Evolutionary conservation across 148 eudicot species (phyloP), one percentile per base, ranked within the genome.

Genomic region (Rhododendron vialii): DNA sequence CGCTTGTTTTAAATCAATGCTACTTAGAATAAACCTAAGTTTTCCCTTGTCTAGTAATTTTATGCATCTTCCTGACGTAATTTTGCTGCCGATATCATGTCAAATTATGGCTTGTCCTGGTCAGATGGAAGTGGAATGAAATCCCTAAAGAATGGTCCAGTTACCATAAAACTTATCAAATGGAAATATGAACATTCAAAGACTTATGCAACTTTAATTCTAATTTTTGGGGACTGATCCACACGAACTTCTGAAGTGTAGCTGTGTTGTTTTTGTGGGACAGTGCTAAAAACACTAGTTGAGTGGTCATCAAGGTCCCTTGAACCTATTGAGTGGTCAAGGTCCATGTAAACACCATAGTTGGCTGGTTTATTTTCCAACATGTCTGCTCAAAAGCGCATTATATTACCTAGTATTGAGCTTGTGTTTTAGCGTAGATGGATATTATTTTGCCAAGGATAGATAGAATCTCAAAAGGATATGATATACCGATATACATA

Each of bases 101-200:
- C 53, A 43, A 47, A n/a, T 76, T 24, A 47, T 79, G 26, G 26
- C 3, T 41, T 79, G 53, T 11, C 50, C 50, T 36, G 57, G 30
- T n/a, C 82, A 2, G 57, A 47, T 79, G 53, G 51, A 78, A 78
- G 57, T 79, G 53, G 51, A 78, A 78, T 80, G 61, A 80, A 50
- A 80, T 50, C 17, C 63, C 63, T 50, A 13, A 50, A 80, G 22
- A 50, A 48, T 50, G 59, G 38, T 80, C 61, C 82, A 12, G 47
- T 26, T 48, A n/a, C 61, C 51, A 2, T 8, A 51, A 15, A 80
- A 2, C 35, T 50, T 12, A 26, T 50, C 11, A 47, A 20, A 18
- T 35, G n/a, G 14, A 80, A 26, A 13, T 11, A 51, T 80, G 28
- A 80, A 15, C 20, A 48, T 48, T 26, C 14, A 20, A 12, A 9